Evolutionary conservation across 345 rosid species (phyloP).

Genomic region (Linum trigynum): DNA sequence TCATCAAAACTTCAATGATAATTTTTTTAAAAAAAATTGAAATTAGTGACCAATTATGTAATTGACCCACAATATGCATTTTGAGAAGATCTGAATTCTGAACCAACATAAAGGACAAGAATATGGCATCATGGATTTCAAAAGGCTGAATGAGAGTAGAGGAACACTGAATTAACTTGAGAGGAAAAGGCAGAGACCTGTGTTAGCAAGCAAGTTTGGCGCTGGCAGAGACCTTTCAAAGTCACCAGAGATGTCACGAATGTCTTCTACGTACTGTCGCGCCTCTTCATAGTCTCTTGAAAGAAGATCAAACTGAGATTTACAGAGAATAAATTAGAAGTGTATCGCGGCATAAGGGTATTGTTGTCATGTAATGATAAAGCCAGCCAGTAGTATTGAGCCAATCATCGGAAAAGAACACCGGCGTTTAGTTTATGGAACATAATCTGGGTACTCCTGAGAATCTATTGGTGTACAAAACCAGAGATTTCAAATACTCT

Average conservation of each 20-base stretch:
- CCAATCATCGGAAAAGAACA: conserved; percentile 73
- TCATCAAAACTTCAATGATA: too few relatives aligned
- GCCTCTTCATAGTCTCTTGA: conserved; percentile 69
- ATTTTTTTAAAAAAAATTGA: too few relatives aligned
- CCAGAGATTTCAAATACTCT: background rate
- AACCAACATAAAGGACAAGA: too few relatives aligned
- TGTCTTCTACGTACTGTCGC: conserved; percentile 73
- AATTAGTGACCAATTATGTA: too few relatives aligned
- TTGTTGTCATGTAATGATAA: conserved; percentile 8
- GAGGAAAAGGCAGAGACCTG: conserved; percentile 43
- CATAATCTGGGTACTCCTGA: conserved; percentile 84
- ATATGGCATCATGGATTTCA: too few relatives aligned
- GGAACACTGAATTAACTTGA: background rate
- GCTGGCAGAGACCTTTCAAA: conserved; percentile 80
- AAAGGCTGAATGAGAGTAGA: too few relatives aligned
- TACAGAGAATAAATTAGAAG: conserved; percentile 13
- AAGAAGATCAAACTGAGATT: conserved; percentile 74
- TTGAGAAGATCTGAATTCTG: too few relatives aligned
- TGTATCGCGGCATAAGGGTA: background rate
- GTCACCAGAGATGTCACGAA: conserved; percentile 79
- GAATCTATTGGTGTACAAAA: too few relatives aligned
- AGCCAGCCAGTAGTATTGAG: too few relatives aligned
- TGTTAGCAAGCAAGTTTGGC: conserved; percentile 83
- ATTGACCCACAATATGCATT: too few relatives aligned
- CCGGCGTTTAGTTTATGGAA: conserved; percentile 64